These are phyloP conservation scores for Micractinium conductrix DNA, from an alignment of 139 green algal species.

Conservation along the genomic window DNA sequence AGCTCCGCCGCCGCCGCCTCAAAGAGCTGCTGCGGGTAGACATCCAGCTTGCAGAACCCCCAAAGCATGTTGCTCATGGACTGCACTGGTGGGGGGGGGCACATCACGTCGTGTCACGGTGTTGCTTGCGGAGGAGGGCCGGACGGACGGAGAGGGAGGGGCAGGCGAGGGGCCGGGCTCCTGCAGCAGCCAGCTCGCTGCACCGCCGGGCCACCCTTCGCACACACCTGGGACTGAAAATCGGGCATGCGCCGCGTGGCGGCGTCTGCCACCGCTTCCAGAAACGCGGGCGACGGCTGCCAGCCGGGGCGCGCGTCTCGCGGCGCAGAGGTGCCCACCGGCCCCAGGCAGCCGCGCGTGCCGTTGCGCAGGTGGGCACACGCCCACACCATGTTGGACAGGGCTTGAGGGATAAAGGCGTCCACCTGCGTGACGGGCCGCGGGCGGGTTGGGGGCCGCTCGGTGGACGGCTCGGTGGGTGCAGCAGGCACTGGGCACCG, in stretches of 20 bases:
- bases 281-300: conserved; percentile 37
- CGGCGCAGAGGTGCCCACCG: neutral
- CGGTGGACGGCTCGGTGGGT: too few species aligned
- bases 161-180: too few species aligned
- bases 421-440: conserved; percentile 11
- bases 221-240: conserved; percentile 32
- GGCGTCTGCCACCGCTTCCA: conserved; percentile 31
- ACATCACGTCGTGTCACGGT: neutral
- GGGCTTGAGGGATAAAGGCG: conserved; percentile 49
- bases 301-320: conserved; percentile 5
- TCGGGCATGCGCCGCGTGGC: conserved; percentile 6
- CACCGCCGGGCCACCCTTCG: neutral
- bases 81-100: conserved; percentile 22
- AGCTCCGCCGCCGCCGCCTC: conserved; percentile 36
- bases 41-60: conserved; percentile 44
- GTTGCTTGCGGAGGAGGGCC: too few species aligned
- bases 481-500: too few species aligned
- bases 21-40: conserved; percentile 48
- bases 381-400: conserved; percentile 61
- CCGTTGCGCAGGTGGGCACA: conserved; percentile 45
- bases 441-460: too few species aligned
- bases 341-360: conserved; percentile 21
- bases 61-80: conserved; percentile 57
- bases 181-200: neutral
- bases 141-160: neutral